Base-by-base conservation (phyloP, 495 filamentous ascomycete genomes). In the Thermochaetoides thermophila region DNA sequence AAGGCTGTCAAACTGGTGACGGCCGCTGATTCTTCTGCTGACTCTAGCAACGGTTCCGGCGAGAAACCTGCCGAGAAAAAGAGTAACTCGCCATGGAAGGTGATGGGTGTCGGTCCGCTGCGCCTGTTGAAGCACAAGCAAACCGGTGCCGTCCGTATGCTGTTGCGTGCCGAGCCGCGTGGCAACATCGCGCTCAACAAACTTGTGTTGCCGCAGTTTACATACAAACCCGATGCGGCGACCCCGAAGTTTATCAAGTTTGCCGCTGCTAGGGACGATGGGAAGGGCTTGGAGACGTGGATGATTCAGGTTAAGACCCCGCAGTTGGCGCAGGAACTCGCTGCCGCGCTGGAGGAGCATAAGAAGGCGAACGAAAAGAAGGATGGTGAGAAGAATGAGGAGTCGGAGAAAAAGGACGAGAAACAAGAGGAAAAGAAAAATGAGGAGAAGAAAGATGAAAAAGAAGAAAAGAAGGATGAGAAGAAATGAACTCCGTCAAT, bases 101-200 rank as follows among this genome's bases (percentile, higher is more conserved):
- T 57, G 5, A 63, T 71, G 48, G 80, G 78, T 20, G 59, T 77
- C 5, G 81, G 81, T 0, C 64, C 65, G 3, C 46, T 81, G 16
- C 74, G 75, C 4, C 46, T 87, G 11, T 60, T 87, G 27, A 75
- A 74, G 44, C 62, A 85, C 53, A 72, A 73, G 37, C 59, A 61
- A 1, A 80, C 72, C 0, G 66, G 66, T 1, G 61, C 63, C 9
- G 63, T 73, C 8, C 73, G 81, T 22, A 52, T 84, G 34, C 53
- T 87, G 17, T 45, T 84, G 29, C 68, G 81, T 18, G 69, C 66
- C 10, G 78, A 84, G 31, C 78, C 78, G 0, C 68, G 73, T 38
- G 81, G 81, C 15, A 70, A 72, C 12, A 52, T 85, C 11, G 60
- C 78, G 4, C 47, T 86, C 35, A 86, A 86, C 56, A 69, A 76